These are phyloP conservation scores for Phylloporus scabripes DNA, from an alignment of 768 basidiomycete species.

Conservation along the genomic window DNA sequence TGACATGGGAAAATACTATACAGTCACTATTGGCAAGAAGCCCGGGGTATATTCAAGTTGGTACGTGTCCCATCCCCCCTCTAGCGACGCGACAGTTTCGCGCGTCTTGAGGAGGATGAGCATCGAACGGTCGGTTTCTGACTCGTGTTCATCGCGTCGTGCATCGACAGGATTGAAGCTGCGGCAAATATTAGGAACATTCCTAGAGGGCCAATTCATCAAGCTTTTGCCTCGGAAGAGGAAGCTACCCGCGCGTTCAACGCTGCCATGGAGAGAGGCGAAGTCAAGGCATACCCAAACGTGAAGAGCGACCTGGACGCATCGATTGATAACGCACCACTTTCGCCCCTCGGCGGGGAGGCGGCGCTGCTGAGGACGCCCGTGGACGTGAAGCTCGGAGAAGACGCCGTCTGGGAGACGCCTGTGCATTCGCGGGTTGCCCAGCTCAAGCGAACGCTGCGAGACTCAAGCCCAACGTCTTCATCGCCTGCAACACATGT, in stretches of 20 bases:
- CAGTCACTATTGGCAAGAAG: slow-evolving; percentile 23
- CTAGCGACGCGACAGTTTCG: slow-evolving; percentile 1
- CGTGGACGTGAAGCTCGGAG: not conserved
- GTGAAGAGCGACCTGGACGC: not conserved
- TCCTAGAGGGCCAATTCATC: slow-evolving; percentile 36
- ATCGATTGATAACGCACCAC: not conserved
- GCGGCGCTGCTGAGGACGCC: slow-evolving; percentile 16
- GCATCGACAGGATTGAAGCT: slow-evolving; percentile 40
- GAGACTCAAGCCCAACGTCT: slow-evolving; percentile 3
- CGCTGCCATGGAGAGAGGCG: slow-evolving; percentile 26
- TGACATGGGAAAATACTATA: slow-evolving; percentile 24
- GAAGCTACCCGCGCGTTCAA: slow-evolving; percentile 36
- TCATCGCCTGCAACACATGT: slow-evolving; percentile 26
- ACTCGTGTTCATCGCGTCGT: not conserved
- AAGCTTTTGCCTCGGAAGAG: slow-evolving; percentile 39
- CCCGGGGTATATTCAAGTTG: slow-evolving; percentile 29
- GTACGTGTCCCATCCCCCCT: slow-evolving; percentile 11
- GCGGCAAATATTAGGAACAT: slow-evolving; percentile 40
- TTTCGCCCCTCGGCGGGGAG: slow-evolving; percentile 17
- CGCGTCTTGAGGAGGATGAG: slow-evolving; percentile 15
- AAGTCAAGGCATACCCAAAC: slow-evolving; percentile 19
- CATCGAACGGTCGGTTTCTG: slow-evolving; percentile 8
- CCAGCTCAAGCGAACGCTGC: slow-evolving; percentile 8
- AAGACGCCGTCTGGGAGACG: not conserved
- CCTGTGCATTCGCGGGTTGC: slow-evolving; percentile 4